Percentiles rank a stretch among this genome's conserved stretches.
Conservation (phyloP, 345 rosid genomes). For the Brassica carinata region DNA sequence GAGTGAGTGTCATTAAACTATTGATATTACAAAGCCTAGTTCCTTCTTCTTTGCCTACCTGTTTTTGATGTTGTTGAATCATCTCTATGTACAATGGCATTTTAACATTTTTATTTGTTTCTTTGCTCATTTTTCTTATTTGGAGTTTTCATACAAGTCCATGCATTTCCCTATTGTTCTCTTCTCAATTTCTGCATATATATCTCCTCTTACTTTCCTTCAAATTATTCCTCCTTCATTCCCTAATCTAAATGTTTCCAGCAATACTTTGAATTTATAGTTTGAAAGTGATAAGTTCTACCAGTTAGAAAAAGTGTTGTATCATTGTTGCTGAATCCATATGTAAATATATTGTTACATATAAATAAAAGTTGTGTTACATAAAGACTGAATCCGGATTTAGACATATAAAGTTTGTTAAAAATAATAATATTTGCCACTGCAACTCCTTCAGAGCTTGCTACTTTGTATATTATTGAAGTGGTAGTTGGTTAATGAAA, state of each 20-base stretch:
- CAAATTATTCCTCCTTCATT: conserved; percentile 25
- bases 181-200: conserved; percentile 12
- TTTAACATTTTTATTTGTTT: conserved; percentile 20
- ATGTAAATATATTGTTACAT: not conserved
- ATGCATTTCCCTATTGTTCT: conserved; percentile 2
- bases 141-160: conserved; percentile 30
- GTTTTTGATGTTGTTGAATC: conserved; percentile 33
- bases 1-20: conserved; percentile 37
- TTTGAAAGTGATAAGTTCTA: conserved; percentile 2
- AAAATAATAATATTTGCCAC: not conserved
- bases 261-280: not conserved
- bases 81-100: conserved; percentile 30
- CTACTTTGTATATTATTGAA: not conserved
- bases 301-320: not conserved
- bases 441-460: not conserved
- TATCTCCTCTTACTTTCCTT: conserved; percentile 24
- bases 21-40: conserved; percentile 35
- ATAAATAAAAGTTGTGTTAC: not conserved
- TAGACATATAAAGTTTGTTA: not conserved
- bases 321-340: not conserved
- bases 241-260: conserved; percentile 3
- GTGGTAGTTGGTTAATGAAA: conserved; percentile 17
- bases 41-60: conserved; percentile 36
- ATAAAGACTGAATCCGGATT: not conserved
- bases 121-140: conserved; percentile 22